Evolutionary conservation across 768 basidiomycete genomes (phyloP), one percentile per base, ranked within the genome.

Genomic region (Russula sp.): DNA sequence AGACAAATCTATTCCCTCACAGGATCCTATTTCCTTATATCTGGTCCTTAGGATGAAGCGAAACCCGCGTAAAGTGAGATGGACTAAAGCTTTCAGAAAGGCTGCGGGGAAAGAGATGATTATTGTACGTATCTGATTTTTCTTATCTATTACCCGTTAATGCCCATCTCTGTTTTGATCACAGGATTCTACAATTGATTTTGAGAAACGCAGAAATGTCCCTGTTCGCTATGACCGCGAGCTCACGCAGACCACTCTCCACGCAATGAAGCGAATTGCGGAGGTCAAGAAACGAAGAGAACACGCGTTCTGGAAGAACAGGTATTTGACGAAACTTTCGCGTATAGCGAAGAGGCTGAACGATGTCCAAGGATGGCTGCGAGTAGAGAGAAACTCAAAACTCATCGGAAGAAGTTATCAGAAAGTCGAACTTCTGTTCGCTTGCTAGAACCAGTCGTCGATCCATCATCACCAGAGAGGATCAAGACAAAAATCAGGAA

Each of bases 21-120:
- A 11, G 18, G 20, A 10, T 22, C 54, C 16, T 13, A 31, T 8
- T 27, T 37, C 62, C 53, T 32, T 55, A 37, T 56, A 16, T 31
- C 57, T 20, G 59, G 49, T 31, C 11, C 47, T 5, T 68, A 95
- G 94, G 76, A 98, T 98, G 97, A 98, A 98, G 80, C 89, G 97
- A 44, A 99, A 98, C 77, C 97, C 97, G 50, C 87, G 97, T 64
- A 99, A 99, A 77, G 95, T 99, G 42, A 82, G 92, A 69, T 99
- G 97, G 97, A 99, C 97, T 50, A 99, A 99, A 76, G 97, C 97
- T 22, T 99, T 99, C 82, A 84, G 97, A 68, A 96, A 94, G 76
- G 94, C 97, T 20, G 91, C 95, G 55, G 97, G 97, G 57, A 99
- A 98, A 78, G 97, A 99, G 78, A 99, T 99, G 97, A 95, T 91